Evolutionary conservation across 345 rosid species (phyloP), one percentile per base, ranked within the genome.

Genomic region (Salix viminalis): DNA sequence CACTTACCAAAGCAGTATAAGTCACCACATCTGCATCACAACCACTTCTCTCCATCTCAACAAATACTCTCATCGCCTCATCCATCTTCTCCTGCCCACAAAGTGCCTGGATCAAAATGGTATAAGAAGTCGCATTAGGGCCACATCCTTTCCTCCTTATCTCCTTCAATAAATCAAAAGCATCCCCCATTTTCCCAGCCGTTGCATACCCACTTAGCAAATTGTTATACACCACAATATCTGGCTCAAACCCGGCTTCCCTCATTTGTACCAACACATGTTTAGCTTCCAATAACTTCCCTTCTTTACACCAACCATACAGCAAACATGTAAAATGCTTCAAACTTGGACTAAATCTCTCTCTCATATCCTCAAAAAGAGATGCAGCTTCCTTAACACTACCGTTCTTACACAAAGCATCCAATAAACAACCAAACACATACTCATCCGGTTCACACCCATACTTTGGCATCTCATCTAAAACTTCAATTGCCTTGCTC

Each of bases 261-360:
- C 85, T 92, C 90, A 96, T 93, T 84, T 93, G 96, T 62, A 91
- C 92, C 85, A 96, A 74, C 26, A 91, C 90, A 84, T 89, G 83
- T 80, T 85, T 89, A 76, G 99, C 99, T 85, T 96, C 98, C 84
- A 90, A 75, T 78, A 93, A 79, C 91, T 88, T 91, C 79, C 97
- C 94, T 86, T 91, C 94, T 46, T 85, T 87, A 60, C 99, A 96
- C 99, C 98, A 93, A 84, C 98, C 99, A 79, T 86, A 85, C 81
- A 95, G 82, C 87, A 96, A 83, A 5, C 89, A 89, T 15, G 92
- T 89, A 60, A 93, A 93, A 82, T 89, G 89, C 81, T 74, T 80
- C 67, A 92, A 84, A 79, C 76, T 84, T 4, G 91, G 89, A 7
- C 66, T 50, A 75, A 96, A 96, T 68, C 82, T 84, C 61, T 76